A percentile compares a stretch with the other conserved stretches of the same genome.
Conservation (phyloP, 2,329 filamentous ascomycete genomes). For the Trichothecium roseum region DNA sequence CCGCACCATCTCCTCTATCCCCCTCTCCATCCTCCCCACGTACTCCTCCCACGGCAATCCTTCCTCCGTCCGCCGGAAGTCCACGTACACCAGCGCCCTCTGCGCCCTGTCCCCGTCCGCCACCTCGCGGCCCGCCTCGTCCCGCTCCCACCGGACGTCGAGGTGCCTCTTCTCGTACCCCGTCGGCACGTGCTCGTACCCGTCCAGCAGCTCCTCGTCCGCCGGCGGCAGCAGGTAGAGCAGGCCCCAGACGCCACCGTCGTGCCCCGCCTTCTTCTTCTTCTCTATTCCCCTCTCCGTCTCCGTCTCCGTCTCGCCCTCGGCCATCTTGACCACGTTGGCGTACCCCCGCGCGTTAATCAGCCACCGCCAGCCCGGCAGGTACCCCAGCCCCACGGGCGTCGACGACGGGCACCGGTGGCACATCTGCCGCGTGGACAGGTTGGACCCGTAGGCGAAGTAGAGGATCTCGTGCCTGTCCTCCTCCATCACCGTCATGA, state of each 20-base stretch:
- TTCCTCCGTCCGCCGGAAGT: slow-evolving; percentile 28
- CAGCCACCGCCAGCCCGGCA: slow-evolving; percentile 50
- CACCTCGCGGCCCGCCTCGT: slow-evolving; percentile 11
- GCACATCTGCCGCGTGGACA: slow-evolving; percentile 56
- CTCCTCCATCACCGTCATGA: slow-evolving; percentile 23
- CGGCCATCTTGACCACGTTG: slow-evolving; percentile 42
- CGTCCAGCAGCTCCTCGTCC: slow-evolving; percentile 44
- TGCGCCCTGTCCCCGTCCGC: slow-evolving; percentile 11
- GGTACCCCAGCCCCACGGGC: slow-evolving; percentile 45
- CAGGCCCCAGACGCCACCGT: slow-evolving; percentile 41
- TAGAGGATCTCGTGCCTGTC: slow-evolving; percentile 36
- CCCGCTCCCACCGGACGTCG: slow-evolving; percentile 19
- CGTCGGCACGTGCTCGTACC: slow-evolving; percentile 52
- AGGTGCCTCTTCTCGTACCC: slow-evolving; percentile 44
- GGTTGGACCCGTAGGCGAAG: slow-evolving; percentile 64
- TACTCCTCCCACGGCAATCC: slow-evolving; percentile 45
- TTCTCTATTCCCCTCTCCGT: not conserved
- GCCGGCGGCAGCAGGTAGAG: slow-evolving; percentile 38
- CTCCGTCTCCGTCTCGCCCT: not conserved
- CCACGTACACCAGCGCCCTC: slow-evolving; percentile 49
- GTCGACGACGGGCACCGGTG: slow-evolving; percentile 47
- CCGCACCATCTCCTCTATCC: slow-evolving; percentile 45
- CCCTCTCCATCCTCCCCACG: slow-evolving; percentile 51
- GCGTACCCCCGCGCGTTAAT: slow-evolving; percentile 60
- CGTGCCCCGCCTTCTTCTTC: not conserved